Evolutionary conservation across 2,329 filamentous ascomycete species (phyloP), one percentile per base, ranked within the genome.

Genomic region (Claviceps digitariae): DNA sequence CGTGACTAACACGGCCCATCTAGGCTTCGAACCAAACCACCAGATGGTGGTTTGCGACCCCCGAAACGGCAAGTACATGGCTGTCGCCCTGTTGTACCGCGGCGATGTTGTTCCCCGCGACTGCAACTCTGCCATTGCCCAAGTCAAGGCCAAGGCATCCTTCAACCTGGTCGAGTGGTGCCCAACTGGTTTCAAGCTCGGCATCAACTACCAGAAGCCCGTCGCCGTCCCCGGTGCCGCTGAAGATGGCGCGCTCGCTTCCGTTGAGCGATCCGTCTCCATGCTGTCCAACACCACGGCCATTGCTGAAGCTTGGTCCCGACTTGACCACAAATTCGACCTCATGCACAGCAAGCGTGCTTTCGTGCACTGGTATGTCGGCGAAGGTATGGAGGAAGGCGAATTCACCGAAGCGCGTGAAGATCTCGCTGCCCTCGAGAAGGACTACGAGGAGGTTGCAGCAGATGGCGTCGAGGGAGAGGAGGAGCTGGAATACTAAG

Each of bases 351-450:
- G 78, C 72, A 86, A 86, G 78, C 82, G 83, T 60, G 83, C 83
- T 56, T 86, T 87, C 62, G 83, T 86, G 47, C 83, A 87, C 72
- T 86, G 83, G 83, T 87, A 87, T 61, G 87, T 93, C 52, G 87
- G 87, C 60, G 87, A 93, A 74, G 87, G 87, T 73, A 93, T 93
- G 87, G 87, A 93, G 74, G 87, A 93, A 69, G 87, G 87, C 63
- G 87, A 93, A 71, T 93, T 93, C 74, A 86, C 83, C 58, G 87
- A 93, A 72, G 87, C 87, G 57, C 84, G 87, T 61, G 87, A 93
- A 74, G 87, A 93, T 68, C 76, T 93, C 56, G 87, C 87, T 57
- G 87, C 87, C 48, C 76, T 93, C 36, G 87, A 91, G 77, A 87
- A 85, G 75, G 87, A 91, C 64, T 91, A 91, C 67, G 86, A 90